Percentiles rank a stretch among this genome's conserved stretches.
phyloP scores from a whole-genome alignment of 177 flowering plant genomes.

The Vitis hybrid region DNA sequence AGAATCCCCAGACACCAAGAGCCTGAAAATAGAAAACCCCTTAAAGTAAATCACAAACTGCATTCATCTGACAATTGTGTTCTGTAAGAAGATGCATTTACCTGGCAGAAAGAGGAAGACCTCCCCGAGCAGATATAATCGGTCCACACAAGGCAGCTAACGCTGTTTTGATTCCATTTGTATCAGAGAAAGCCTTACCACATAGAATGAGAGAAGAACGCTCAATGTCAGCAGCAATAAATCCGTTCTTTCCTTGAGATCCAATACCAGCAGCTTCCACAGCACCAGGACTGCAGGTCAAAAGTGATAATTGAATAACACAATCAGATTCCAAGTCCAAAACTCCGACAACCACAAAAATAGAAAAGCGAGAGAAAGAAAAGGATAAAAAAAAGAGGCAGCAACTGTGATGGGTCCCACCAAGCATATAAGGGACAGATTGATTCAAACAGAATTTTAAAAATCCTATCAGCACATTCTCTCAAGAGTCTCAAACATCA shows the following conservation, averaged over 20 bases:
- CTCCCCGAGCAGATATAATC: constrained; percentile 48
- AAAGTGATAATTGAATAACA: constrained; percentile 1
- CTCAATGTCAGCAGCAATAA: constrained; percentile 50
- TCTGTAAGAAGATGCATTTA: constrained; percentile 11
- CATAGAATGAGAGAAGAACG: constrained; percentile 46
- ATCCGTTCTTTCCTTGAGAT: constrained; percentile 32
- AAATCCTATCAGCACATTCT: no score
- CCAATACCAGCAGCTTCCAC: constrained; percentile 35
- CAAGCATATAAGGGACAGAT: no score
- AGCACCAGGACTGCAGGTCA: constrained; percentile 33
- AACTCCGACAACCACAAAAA: background rate
- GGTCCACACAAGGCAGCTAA: constrained; percentile 47
- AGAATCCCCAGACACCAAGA: constrained; percentile 41
- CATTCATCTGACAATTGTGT: background rate
- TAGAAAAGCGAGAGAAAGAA: no score
- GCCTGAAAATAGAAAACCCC: constrained; percentile 29
- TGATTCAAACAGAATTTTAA: no score
- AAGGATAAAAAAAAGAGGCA: no score
- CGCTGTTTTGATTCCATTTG: constrained; percentile 31
- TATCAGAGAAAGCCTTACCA: constrained; percentile 51
- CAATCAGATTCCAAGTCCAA: background rate
- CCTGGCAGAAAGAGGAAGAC: constrained; percentile 50
- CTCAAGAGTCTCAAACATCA: no score
- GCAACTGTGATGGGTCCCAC: no score
- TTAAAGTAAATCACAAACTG: background rate